Evolutionary conservation across 1,284 basidiomycete genomes (phyloP).

Genomic region (Afroboletus lepidellus): DNA sequence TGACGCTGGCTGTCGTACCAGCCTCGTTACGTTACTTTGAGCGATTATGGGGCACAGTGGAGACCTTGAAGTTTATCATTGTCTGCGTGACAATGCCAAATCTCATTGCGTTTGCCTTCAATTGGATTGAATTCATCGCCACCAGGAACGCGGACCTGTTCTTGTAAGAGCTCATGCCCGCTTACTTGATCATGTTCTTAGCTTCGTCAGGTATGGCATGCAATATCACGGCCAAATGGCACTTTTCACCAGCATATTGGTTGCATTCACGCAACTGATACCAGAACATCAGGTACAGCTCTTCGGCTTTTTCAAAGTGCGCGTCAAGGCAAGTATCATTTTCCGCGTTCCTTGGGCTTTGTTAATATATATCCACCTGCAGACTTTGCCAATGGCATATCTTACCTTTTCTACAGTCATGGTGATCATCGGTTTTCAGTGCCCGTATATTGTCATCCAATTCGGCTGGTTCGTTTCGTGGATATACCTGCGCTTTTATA

Average conservation of each 20-base stretch:
- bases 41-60: constrained; percentile 86
- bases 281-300: constrained; percentile 97
- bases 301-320: constrained; percentile 79
- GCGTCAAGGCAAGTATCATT: constrained; percentile 78
- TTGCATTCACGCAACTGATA: constrained; percentile 96
- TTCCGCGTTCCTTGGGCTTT: background rate
- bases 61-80: constrained; percentile 84
- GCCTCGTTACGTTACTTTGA: constrained; percentile 89
- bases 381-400: constrained; percentile 93
- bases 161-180: constrained; percentile 54
- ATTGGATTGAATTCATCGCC: constrained; percentile 76
- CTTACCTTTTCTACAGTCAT: constrained; percentile 89
- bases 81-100: constrained; percentile 83
- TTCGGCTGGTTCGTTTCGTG: constrained; percentile 97
- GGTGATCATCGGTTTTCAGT: constrained; percentile 85
- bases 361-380: constrained; percentile 10
- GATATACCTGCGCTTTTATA: constrained; percentile 96
- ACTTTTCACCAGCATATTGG: constrained; percentile 86
- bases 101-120: constrained; percentile 81
- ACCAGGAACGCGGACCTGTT: constrained; percentile 66
- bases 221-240: constrained; percentile 92
- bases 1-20: constrained; percentile 78
- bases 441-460: constrained; percentile 95
- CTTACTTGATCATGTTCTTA: constrained; percentile 10
- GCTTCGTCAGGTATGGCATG: constrained; percentile 69